phyloP scores from a whole-genome alignment of 169 alveolate genomes.

The Cryptosporidium viatorum region DNA sequence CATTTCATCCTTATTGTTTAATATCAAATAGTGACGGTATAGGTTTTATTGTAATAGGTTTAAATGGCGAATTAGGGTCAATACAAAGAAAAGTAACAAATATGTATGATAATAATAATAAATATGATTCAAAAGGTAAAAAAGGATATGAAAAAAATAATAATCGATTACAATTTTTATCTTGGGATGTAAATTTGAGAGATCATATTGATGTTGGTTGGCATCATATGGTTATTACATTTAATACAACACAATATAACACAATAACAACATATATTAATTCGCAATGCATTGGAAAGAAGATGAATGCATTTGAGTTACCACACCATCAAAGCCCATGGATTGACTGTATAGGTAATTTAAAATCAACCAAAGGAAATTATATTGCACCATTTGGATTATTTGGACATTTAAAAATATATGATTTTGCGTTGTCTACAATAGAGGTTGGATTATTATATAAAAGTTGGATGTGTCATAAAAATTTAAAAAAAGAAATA shows the following conservation, averaged over 20 bases:
- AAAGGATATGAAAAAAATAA: neutral
- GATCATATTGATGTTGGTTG: constrained; percentile 38
- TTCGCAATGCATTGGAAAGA: constrained; percentile 73
- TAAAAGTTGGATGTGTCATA: constrained; percentile 52
- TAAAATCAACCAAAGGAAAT: constrained; percentile 53
- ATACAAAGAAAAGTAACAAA: constrained; percentile 40
- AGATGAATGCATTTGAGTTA: constrained; percentile 29
- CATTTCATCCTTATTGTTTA: constrained; percentile 75
- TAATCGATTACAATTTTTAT: constrained; percentile 32
- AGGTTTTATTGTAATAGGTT: constrained; percentile 71
- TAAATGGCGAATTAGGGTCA: constrained; percentile 71
- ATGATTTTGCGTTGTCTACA: constrained; percentile 58
- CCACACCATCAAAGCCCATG: constrained; percentile 76
- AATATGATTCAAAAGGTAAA: neutral
- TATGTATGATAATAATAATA: neutral
- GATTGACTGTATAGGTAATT: constrained; percentile 73
- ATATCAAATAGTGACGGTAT: constrained; percentile 48
- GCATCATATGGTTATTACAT: constrained; percentile 63
- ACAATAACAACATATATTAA: constrained; percentile 58
- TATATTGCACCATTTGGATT: constrained; percentile 74
- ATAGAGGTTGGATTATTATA: constrained; percentile 61
- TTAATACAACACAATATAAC: constrained; percentile 59
- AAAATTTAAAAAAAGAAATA: constrained; percentile 58
- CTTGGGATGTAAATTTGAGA: constrained; percentile 69
- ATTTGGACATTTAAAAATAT: constrained; percentile 70